A percentile compares a stretch with the other conserved stretches of the same genome.
These are phyloP conservation scores for Balakata baccata DNA, from an alignment of 345 rosid genomes.

Conservation along the genomic window DNA sequence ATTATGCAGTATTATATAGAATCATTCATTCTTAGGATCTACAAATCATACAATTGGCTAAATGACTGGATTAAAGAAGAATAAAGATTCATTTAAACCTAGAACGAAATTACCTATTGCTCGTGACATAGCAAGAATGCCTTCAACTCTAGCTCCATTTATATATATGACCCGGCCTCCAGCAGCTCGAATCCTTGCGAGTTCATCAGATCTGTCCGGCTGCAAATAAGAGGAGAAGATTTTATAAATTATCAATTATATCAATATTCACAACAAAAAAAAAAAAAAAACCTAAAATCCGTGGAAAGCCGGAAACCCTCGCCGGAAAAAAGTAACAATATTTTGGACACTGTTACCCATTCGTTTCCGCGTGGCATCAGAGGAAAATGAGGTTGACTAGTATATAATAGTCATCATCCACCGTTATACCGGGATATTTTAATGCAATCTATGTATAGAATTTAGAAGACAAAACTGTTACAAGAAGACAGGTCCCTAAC, in stretches of 20 bases:
- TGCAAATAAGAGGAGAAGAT: conserved; percentile 25
- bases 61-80: background rate
- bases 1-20: too few relatives aligned
- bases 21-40: background rate
- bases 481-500: background rate
- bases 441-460: background rate
- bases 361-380: too few relatives aligned
- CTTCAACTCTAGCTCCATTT: conserved; percentile 74
- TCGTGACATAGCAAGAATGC: conserved; percentile 83
- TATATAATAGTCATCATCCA: too few relatives aligned
- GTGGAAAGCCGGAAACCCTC: too few relatives aligned
- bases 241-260: background rate
- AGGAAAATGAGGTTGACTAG: too few relatives aligned
- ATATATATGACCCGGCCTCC: conserved; percentile 58
- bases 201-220: conserved; percentile 82
- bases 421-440: too few relatives aligned
- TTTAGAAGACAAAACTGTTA: background rate
- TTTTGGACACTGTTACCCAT: too few relatives aligned
- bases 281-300: too few relatives aligned
- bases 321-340: too few relatives aligned
- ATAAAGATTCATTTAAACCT: too few relatives aligned
- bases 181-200: conserved; percentile 60
- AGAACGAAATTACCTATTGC: conserved; percentile 58
- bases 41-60: background rate
- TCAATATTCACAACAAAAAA: background rate